Evolutionary conservation across 345 rosid species (phyloP), one percentile per base, ranked within the genome.

Genomic region (Aurinia saxatilis): DNA sequence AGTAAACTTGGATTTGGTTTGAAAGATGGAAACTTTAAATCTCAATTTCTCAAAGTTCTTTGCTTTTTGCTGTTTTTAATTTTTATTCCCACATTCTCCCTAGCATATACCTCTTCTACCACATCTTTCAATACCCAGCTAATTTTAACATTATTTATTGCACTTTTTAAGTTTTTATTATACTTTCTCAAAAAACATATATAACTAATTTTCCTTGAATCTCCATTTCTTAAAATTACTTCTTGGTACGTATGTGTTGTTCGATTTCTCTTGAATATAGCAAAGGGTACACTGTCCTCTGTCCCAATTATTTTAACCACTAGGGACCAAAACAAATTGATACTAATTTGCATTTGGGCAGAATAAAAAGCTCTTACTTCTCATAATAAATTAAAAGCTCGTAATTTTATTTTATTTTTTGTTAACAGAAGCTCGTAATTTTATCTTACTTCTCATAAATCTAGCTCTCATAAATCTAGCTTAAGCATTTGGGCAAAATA

Each of bases 1-100:
- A 46, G 18, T 21, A 35, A 53, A 60, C 67, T 62, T 68, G 60
- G 60, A 57, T 72, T 65, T 66, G 76, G 76, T 57, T 73, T 73
- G 87, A 82, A 78, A 17, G 44, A 52, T 51, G 3, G 23, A 34
- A 44, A 34, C 34, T 50, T 70, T 67, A 66, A 54, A 12, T 25
- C 6, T 62, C 55, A 68, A 61, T 69, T 61, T 35, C 47, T 60
- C 66, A 37, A 60, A 47, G 41, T 8, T 60, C 7, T 60, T 35
- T 47, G 29, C 35, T n/a, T n/a, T n/a, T n/a, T n/a, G n/a, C n/a
- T n/a, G n/a, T n/a, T n/a, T n/a, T 21, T 21, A 21, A 15, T 25
- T 47, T 5, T 49, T 49, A 50, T 29, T 50, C 54, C 10, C 29
- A 46, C 11, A 19, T 10, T 0, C 3, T 49, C 18, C 6, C 35